Evolutionary conservation across 371 early-diverging fungal genomes (phyloP), one percentile per base, ranked within the genome.

Genomic region (Mortierella sp.): DNA sequence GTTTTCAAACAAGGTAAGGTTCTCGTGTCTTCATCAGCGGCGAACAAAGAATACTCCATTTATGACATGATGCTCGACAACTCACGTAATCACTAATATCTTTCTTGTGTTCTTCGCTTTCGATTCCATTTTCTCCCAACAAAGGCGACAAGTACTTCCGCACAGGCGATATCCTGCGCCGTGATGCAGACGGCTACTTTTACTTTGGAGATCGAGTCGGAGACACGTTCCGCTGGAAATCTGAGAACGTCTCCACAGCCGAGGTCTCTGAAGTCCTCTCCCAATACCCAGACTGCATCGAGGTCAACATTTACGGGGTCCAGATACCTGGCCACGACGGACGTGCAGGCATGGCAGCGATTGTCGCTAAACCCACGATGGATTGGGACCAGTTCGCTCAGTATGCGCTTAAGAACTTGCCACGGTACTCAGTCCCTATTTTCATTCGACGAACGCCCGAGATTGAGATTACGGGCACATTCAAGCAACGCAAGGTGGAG

Each of bases 121-220:
- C 7, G 45, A 24, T 71, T 47, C 42, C 58, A 55, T 38, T 83
- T 77, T 85, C 88, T 34, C 81, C 84, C 70, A 63, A 42, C 13
- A 31, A 34, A 76, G 93, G 92, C 38, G 93, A 92, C 77, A 78
- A 57, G 48, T 94, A 92, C 86, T 94, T 93, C 84, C 90, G 94
- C 45, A 91, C 93, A 55, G 96, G 96, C 14, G 96, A 96, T 79
- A 84, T 96, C 24, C 78, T 95, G 21, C 89, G 84, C 42, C 86
- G 84, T 47, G 91, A 92, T 76, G 68, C 74, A 11, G 89, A 91
- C 21, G 95, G 94, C 3, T 93, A 89, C 83, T 93, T 89, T 80
- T 94, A 92, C 88, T 95, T 96, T 89, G 92, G 92, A 21, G 95
- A 95, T 71, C 93, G 96, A 34, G 83, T 93, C 28, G 95, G 95